Conservation (phyloP, 306 rosid genomes). For the Cicer bijugum region DNA sequence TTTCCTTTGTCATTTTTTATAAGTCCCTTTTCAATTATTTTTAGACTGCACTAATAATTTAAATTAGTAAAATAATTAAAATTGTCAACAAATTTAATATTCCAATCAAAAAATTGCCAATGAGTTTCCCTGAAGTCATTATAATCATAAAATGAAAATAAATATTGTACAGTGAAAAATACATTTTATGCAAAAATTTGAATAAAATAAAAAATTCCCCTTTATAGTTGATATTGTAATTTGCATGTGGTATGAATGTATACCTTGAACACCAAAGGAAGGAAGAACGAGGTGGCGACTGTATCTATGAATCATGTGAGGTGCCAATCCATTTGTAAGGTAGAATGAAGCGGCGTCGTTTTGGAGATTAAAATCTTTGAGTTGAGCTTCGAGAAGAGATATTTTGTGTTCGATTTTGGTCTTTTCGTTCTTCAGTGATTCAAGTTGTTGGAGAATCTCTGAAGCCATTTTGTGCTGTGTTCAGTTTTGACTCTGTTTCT, state of each 20-base stretch:
- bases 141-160: too few relatives aligned
- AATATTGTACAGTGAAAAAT: too few relatives aligned
- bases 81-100: too few relatives aligned
- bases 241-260: constrained; percentile 7
- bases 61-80: too few relatives aligned
- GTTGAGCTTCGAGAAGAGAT: constrained; percentile 68
- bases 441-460: constrained; percentile 60
- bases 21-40: too few relatives aligned
- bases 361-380: constrained; percentile 50
- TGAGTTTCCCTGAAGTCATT: too few relatives aligned
- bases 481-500: background rate
- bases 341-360: constrained; percentile 46
- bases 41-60: too few relatives aligned
- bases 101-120: too few relatives aligned
- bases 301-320: constrained; percentile 81
- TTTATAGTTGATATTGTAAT: background rate
- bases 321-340: constrained; percentile 54
- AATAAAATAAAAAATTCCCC: background rate
- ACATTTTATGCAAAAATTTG: too few relatives aligned
- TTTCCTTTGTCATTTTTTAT: too few relatives aligned
- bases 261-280: constrained; percentile 76
- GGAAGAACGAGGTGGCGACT: constrained; percentile 97
- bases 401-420: constrained; percentile 62
- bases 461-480: background rate
- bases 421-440: constrained; percentile 59